phyloP scores from a whole-genome alignment of 1,284 basidiomycete genomes.

The Marasmius fiardii region DNA sequence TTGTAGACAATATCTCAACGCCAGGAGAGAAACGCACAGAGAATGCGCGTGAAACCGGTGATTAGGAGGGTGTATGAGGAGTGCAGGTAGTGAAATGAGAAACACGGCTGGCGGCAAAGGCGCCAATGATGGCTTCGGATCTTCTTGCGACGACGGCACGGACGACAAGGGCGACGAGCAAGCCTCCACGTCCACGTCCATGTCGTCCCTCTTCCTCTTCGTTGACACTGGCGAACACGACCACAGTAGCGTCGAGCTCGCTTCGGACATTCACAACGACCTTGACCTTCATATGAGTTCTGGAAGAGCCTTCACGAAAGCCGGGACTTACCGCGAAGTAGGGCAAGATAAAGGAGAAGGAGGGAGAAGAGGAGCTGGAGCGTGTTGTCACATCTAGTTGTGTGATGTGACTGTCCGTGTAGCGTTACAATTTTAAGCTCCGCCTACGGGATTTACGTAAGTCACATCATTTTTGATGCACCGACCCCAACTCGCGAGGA shows the following conservation, averaged over 20 bases:
- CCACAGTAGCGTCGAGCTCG: not conserved
- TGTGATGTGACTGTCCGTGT: slow-evolving; percentile 1
- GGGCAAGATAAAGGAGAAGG: not conserved
- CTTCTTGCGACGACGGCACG: slow-evolving; percentile 2
- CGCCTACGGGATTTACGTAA: not conserved
- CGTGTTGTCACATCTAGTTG: not conserved
- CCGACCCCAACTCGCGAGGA: no score
- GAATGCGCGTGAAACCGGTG: slow-evolving; percentile 52
- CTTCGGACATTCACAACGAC: not conserved
- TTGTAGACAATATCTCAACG: slow-evolving; percentile 51
- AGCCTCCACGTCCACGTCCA: not conserved
- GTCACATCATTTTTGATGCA: no score
- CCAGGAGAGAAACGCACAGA: slow-evolving; percentile 50
- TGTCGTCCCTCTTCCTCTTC: slow-evolving; percentile 2
- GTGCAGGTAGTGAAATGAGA: slow-evolving; percentile 54
- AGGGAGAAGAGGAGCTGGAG: not conserved
- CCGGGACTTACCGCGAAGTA: not conserved
- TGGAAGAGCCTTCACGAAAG: not conserved
- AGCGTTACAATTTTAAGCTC: not conserved
- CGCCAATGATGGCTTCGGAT: slow-evolving; percentile 12
- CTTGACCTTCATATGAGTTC: no score
- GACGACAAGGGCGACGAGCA: not conserved
- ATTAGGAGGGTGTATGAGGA: slow-evolving; percentile 60
- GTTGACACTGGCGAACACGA: not conserved
- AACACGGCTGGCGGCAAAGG: slow-evolving; percentile 47